Evolutionary conservation across 176 grass and related monocot genomes (phyloP).

Genomic region (Aechmea fasciata): DNA sequence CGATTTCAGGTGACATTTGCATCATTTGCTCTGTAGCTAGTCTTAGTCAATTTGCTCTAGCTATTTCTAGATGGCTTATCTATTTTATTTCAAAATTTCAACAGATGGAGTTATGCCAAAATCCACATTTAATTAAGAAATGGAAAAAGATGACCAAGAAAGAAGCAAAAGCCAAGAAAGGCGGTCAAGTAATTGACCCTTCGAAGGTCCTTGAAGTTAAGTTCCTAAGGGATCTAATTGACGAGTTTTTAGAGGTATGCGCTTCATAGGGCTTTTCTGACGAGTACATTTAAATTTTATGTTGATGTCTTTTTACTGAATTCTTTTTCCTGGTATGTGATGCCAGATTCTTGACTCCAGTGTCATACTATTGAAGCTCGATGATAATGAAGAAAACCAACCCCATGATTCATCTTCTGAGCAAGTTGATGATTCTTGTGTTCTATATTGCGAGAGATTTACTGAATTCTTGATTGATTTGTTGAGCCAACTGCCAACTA

Average conservation of each 20-base stretch:
- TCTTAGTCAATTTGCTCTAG: neutral
- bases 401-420: conserved; percentile 36
- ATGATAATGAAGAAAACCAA: conserved; percentile 33
- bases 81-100: conserved; percentile 30
- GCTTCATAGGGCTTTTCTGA: conserved; percentile 12
- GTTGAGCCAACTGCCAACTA: conserved; percentile 95
- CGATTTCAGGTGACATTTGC: conserved; percentile 54
- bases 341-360: conserved; percentile 81
- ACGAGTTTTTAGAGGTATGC: conserved; percentile 90
- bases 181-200: conserved; percentile 33
- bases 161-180: conserved; percentile 83
- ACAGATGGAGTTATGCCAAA: conserved; percentile 88
- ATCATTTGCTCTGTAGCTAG: neutral
- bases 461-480: conserved; percentile 99
- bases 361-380: conserved; percentile 44
- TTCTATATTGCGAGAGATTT: conserved; percentile 96
- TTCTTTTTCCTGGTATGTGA: neutral
- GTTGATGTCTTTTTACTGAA: neutral
- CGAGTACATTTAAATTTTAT: neutral
- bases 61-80: conserved; percentile 21
- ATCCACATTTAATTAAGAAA: conserved; percentile 87
- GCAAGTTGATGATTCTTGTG: conserved; percentile 68
- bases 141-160: conserved; percentile 89
- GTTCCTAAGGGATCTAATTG: conserved; percentile 73
- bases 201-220: conserved; percentile 59